These are phyloP conservation scores for Purpureocillium takamizusanense DNA, from an alignment of 2,329 filamentous ascomycete species.

Conservation along the genomic window DNA sequence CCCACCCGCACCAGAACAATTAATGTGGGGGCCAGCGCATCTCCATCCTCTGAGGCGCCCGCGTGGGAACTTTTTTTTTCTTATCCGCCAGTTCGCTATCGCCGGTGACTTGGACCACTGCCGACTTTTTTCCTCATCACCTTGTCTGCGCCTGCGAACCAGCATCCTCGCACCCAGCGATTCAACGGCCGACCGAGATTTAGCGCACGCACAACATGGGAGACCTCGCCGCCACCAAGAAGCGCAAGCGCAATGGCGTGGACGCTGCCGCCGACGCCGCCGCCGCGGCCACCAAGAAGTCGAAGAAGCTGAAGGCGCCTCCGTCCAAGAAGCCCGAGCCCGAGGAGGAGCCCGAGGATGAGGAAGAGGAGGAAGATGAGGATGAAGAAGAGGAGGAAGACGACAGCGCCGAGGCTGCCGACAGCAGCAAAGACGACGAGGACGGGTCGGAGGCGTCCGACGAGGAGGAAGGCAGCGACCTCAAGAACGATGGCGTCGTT, in stretches of 20 bases:
- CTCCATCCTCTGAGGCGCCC: neutral
- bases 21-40: neutral
- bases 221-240: conserved; percentile 27
- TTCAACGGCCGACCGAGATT: neutral
- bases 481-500: conserved; percentile 18
- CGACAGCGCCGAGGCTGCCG: conserved; percentile 13
- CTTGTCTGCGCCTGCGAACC: neutral
- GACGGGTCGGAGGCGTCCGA: conserved; percentile 15
- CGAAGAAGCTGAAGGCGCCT: conserved; percentile 33
- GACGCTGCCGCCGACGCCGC: conserved; percentile 17
- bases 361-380: conserved; percentile 17
- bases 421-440: conserved; percentile 10
- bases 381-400: conserved; percentile 18
- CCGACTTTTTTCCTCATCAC: conserved; percentile 7
- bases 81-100: conserved; percentile 6
- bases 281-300: conserved; percentile 19
- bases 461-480: conserved; percentile 15
- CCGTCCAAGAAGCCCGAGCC: conserved; percentile 13
- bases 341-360: conserved; percentile 13
- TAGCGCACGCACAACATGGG: conserved; percentile 18
- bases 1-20: no score
- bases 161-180: neutral
- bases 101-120: neutral
- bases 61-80: conserved; percentile 11
- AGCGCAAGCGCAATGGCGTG: conserved; percentile 31